Base-by-base conservation (phyloP, 768 basidiomycete genomes). In the Rickenella mellea region DNA sequence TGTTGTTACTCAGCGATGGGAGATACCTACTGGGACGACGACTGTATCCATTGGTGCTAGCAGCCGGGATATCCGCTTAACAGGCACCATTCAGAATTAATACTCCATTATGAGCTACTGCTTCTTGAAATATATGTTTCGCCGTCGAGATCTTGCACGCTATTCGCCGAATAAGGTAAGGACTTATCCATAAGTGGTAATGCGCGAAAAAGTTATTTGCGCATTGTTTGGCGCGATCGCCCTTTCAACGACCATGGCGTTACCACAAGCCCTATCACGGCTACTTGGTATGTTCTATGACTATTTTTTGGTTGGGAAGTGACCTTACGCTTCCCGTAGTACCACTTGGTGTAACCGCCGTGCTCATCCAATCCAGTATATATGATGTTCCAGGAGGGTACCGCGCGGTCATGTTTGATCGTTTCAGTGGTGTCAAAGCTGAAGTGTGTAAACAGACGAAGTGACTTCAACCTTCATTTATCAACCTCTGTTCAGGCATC, bases 391-490 rank as follows among this genome's bases (percentile, higher is more conserved):
- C 76, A 8, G 75, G 93, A 51, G 93, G 93, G 31, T 91, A 81
- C 64, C 74, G 86, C 44, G 93, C 93, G 27, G 93, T 99, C 50
- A 93, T 98, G 84, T 98, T 99, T 65, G 94, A 98, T 64, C 74
- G 94, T 54, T 97, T 99, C 59, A 76, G 84, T 35, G 93, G 92
- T 55, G 93, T 96, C 39, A 81, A 82, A 63, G 71, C 82, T 56
- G 63, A 73, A 70, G 92, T 86, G 48, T 41, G 73, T 52, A 11
- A 9, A 10, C 15, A 29, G 19, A 17, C 11, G 33, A 28, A 7
- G n/a, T 8, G 8, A 4, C 21, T 43, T 44, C 0, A 33, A 20
- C 45, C 41, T n/a, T 28, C 22, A 11, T 44, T 40, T 40, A 36
- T 43, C 41, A 46, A 45, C 20, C 17, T n/a, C 17, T 33, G 14